A percentile compares a stretch with the other conserved stretches of the same genome.
Evolutionary conservation across 305 asterid genomes (phyloP).

Genomic region (Fraxinus platypoda): DNA sequence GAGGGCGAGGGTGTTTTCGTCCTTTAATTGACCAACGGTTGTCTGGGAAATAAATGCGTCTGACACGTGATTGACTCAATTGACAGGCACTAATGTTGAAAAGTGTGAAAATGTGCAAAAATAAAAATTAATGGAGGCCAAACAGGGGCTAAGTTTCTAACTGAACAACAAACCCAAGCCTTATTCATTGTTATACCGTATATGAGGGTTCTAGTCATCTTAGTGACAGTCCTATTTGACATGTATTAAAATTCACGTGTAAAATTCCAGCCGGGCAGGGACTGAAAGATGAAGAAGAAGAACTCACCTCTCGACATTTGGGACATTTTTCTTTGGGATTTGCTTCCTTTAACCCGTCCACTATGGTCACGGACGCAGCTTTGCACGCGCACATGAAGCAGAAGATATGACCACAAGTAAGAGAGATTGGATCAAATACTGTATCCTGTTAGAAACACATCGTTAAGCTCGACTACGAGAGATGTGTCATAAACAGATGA

Average conservation of each 20-base stretch:
- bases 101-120: too few species aligned
- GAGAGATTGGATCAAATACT: slow-evolving; percentile 83
- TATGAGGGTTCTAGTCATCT: neutral
- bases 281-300: neutral
- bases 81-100: too few species aligned
- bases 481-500: neutral
- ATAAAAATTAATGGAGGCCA: too few species aligned
- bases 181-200: neutral
- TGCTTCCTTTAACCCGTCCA: slow-evolving; percentile 73
- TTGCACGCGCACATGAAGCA: slow-evolving; percentile 93
- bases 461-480: neutral
- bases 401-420: slow-evolving; percentile 85
- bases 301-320: slow-evolving; percentile 78
- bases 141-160: neutral
- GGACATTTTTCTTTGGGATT: slow-evolving; percentile 61
- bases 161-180: neutral
- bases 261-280: neutral
- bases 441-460: slow-evolving; percentile 58
- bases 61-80: too few species aligned
- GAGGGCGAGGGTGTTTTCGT: too few species aligned
- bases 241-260: neutral
- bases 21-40: too few species aligned
- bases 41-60: too few species aligned
- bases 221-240: neutral
- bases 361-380: slow-evolving; percentile 78